These are phyloP conservation scores for Aristolochia contorta DNA, from an alignment of 164 flowering plant species.

Conservation along the genomic window DNA sequence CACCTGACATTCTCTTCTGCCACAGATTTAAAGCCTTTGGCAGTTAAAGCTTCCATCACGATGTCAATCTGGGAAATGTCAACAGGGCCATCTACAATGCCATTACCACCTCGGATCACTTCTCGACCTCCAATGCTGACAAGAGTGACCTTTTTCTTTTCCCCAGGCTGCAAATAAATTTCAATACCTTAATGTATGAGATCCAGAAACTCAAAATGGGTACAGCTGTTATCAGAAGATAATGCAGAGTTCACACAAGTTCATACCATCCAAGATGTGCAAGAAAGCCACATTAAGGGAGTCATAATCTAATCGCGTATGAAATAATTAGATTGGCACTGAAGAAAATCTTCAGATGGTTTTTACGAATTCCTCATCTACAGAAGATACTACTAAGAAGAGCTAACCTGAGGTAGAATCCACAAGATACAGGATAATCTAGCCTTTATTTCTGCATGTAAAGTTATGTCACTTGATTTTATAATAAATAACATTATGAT, in stretches of 20 bases:
- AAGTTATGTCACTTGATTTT: too few relatives aligned
- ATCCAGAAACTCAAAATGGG: not conserved
- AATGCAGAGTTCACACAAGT: not conserved
- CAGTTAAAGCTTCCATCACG: conserved; percentile 37
- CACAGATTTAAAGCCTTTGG: conserved; percentile 30
- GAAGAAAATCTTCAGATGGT: too few relatives aligned
- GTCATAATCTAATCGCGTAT: too few relatives aligned
- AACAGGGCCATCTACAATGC: conserved; percentile 61
- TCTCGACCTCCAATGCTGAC: conserved; percentile 66
- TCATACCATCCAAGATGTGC: not conserved
- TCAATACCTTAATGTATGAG: not conserved
- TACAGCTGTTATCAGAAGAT: not conserved
- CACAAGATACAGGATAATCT: too few relatives aligned
- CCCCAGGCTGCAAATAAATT: conserved; percentile 65
- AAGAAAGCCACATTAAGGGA: too few relatives aligned
- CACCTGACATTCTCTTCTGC: conserved; percentile 60
- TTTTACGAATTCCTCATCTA: too few relatives aligned
- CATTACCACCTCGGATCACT: conserved; percentile 83
- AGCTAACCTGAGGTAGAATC: too few relatives aligned
- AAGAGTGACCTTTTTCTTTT: conserved; percentile 55
- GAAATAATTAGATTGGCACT: too few relatives aligned
- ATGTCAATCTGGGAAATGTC: conserved; percentile 23
- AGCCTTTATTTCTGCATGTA: too few relatives aligned
- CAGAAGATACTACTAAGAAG: too few relatives aligned
- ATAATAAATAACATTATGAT: too few relatives aligned